Evolutionary conservation across 2,329 filamentous ascomycete genomes (phyloP).

Genomic region (Hypoxylon sp.): DNA sequence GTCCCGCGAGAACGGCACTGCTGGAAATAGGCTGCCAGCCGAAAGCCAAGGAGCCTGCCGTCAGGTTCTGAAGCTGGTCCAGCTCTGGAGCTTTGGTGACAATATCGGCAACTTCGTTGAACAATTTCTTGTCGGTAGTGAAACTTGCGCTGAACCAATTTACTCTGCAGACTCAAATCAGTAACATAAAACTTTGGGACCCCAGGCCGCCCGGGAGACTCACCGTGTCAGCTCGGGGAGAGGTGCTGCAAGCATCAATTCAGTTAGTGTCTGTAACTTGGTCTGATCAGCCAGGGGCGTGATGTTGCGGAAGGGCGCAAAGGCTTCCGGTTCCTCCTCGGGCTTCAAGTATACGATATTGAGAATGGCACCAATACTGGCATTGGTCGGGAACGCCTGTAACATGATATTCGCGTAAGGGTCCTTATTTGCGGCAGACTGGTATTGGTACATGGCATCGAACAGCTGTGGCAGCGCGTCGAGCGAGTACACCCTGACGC

Average conservation of each 20-base stretch:
- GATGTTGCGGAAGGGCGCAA: conserved; percentile 49
- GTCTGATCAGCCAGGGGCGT: conserved; percentile 46
- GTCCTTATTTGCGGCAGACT: conserved; percentile 47
- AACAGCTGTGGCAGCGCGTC: conserved; percentile 47
- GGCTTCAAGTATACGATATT: conserved; percentile 51
- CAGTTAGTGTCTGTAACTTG: conserved; percentile 43
- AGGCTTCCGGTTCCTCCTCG: conserved; percentile 44
- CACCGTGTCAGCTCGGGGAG: conserved; percentile 42
- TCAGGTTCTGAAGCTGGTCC: conserved; percentile 42
- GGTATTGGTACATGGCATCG: conserved; percentile 47
- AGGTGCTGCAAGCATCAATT: conserved; percentile 40
- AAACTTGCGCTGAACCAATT: conserved; percentile 50
- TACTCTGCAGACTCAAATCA: conserved; percentile 30
- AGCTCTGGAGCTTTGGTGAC: conserved; percentile 47
- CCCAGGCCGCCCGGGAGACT: background rate
- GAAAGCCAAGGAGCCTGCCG: conserved; percentile 49
- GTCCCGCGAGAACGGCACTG: conserved; percentile 47
- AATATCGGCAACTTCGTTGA: conserved; percentile 42
- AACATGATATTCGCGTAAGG: conserved; percentile 51
- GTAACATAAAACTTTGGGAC: background rate
- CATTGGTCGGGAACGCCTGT: conserved; percentile 48
- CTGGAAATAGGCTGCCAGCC: conserved; percentile 51
- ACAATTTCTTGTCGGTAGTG: conserved; percentile 44
- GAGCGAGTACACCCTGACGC: conserved; percentile 46
- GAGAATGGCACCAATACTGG: conserved; percentile 45